These are phyloP conservation scores for Fusarium nelsonii DNA, from an alignment of 2,329 filamentous ascomycete genomes.

Conservation along the genomic window DNA sequence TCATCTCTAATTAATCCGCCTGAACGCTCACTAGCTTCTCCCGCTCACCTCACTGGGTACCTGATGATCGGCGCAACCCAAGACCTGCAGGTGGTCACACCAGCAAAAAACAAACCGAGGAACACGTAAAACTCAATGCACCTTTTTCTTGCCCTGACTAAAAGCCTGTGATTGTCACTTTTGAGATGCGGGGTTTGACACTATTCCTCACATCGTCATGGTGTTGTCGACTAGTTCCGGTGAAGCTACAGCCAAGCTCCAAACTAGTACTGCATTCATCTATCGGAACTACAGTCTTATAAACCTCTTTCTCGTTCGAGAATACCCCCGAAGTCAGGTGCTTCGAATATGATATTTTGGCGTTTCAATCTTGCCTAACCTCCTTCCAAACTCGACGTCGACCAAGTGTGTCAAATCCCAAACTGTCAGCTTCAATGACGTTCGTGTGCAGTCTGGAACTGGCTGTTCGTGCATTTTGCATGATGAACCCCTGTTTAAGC, in stretches of 20 bases:
- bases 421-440: not conserved
- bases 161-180: conserved; percentile 40
- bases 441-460: conserved; percentile 5
- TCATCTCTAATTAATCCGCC: not conserved
- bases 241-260: not conserved
- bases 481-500: conserved; percentile 7
- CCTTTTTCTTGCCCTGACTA: conserved; percentile 4
- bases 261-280: conserved; percentile 19
- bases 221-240: conserved; percentile 38
- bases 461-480: conserved; percentile 17
- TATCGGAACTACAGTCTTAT: conserved; percentile 10
- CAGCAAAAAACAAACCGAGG: conserved; percentile 36
- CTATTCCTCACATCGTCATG: conserved; percentile 21
- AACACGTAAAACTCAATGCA: conserved; percentile 11
- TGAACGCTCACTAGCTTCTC: not conserved
- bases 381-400: conserved; percentile 19
- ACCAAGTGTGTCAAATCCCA: conserved; percentile 5
- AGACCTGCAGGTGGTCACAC: conserved; percentile 39
- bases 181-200: conserved; percentile 22
- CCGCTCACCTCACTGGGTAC: conserved; percentile 26
- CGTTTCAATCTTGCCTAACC: conserved; percentile 1
- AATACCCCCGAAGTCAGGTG: conserved; percentile 26
- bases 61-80: conserved; percentile 36
- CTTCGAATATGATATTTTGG: conserved; percentile 4
- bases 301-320: conserved; percentile 26